phyloP scores from a whole-genome alignment of 2,329 filamentous ascomycete species.

The Neonectria neomacrospora region DNA sequence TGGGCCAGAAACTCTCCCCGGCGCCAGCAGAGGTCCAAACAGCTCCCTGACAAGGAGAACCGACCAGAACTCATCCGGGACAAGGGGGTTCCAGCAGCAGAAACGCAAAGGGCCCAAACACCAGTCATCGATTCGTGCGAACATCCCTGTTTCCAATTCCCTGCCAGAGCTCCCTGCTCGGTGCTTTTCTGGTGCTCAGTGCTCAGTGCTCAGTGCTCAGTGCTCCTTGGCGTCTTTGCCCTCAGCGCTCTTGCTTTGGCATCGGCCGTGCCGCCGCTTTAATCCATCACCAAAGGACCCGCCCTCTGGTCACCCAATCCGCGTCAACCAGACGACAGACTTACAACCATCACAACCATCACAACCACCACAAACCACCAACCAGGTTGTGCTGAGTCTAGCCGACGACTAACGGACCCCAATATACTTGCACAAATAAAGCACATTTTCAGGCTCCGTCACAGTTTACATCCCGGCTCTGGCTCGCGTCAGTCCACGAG shows the following conservation, averaged over 20 bases:
- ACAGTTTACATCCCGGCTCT: constrained; percentile 30
- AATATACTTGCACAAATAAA: constrained; percentile 20
- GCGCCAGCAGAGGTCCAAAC: constrained; percentile 45
- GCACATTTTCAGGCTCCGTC: constrained; percentile 26
- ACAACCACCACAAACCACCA: constrained; percentile 36
- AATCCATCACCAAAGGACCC: constrained; percentile 36
- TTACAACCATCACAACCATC: constrained; percentile 42
- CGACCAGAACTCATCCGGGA: constrained; percentile 33
- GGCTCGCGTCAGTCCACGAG: constrained; percentile 29
- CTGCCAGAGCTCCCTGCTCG: constrained; percentile 35
- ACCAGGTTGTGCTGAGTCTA: constrained; percentile 28
- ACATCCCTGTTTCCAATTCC: constrained; percentile 28
- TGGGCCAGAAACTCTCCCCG: constrained; percentile 44
- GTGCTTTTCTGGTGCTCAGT: constrained; percentile 19
- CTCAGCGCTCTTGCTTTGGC: constrained; percentile 23
- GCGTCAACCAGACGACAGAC: constrained; percentile 33
- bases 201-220: not conserved
- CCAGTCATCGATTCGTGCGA: constrained; percentile 14
- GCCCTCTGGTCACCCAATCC: constrained; percentile 38
- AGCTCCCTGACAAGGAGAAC: constrained; percentile 35
- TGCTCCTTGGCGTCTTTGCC: not conserved
- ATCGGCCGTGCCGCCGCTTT: constrained; percentile 43
- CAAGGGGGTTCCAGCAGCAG: constrained; percentile 43
- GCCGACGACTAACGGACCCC: constrained; percentile 34
- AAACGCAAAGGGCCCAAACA: constrained; percentile 38